A percentile compares a stretch with the other conserved stretches of the same genome.
Conservation (phyloP, 106 monocot species). For the Chionographis japonica region DNA sequence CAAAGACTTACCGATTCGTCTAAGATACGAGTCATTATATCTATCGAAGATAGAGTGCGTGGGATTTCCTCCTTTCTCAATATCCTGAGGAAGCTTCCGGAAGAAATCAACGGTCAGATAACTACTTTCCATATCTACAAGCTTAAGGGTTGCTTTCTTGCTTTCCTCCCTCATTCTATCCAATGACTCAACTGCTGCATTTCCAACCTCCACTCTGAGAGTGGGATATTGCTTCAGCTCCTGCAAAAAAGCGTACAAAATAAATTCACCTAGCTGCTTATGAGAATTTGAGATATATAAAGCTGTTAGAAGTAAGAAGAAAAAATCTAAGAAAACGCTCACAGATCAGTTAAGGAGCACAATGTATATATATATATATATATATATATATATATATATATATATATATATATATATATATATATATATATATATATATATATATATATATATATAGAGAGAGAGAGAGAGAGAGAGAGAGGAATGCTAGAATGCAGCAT, state of each 20-base stretch:
- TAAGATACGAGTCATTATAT: conserved; percentile 48
- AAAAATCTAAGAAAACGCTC: no score
- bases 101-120: conserved; percentile 73
- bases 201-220: conserved; percentile 51
- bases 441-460: no score
- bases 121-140: conserved; percentile 61
- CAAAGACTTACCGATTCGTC: conserved; percentile 39
- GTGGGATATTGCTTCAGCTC: conserved; percentile 61
- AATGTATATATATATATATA: no score
- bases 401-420: no score
- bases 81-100: conserved; percentile 54
- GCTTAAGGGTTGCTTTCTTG: conserved; percentile 49
- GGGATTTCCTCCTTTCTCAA: conserved; percentile 52
- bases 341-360: no score
- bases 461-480: no score
- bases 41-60: conserved; percentile 41
- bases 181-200: conserved; percentile 47
- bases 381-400: no score
- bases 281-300: no score
- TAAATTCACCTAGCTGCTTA: no score
- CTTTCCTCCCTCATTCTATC: conserved; percentile 57
- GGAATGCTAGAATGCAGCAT: no score
- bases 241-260: conserved; percentile 6
- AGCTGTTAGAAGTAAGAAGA: no score
- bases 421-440: no score